Evolutionary conservation across 306 rosid genomes (phyloP).

Genomic region (Corylus americana): DNA sequence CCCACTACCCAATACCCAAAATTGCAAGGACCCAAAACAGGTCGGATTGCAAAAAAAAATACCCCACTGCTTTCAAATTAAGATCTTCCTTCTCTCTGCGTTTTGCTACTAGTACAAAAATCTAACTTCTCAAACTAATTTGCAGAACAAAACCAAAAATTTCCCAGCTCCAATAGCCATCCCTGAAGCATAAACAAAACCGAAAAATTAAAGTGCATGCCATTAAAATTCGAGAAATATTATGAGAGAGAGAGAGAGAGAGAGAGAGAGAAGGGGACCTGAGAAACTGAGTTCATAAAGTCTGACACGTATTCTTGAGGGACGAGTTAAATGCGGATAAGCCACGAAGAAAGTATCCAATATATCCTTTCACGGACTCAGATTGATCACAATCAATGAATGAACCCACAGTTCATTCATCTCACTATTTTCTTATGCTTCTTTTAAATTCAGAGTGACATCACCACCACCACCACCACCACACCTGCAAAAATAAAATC

Average conservation of each 20-base stretch:
- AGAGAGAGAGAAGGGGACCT: slow-evolving; percentile 18
- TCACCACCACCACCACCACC: slow-evolving; percentile 7
- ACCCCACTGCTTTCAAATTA: slow-evolving; percentile 14
- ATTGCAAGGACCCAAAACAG: not conserved
- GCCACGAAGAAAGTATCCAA: slow-evolving; percentile 29
- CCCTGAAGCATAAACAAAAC: slow-evolving; percentile 15
- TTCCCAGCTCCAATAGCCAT: slow-evolving; percentile 14
- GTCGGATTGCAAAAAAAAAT: not conserved
- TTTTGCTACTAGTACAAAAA: not conserved
- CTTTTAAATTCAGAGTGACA: not conserved
- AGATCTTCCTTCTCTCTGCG: not conserved
- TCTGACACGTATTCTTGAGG: slow-evolving; percentile 33
- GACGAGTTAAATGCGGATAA: slow-evolving; percentile 28
- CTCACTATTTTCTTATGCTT: not conserved
- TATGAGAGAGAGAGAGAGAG: not conserved
- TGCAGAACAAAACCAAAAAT: not conserved
- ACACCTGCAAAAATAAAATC: slow-evolving; percentile 8
- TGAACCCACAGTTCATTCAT: slow-evolving; percentile 40
- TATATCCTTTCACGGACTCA: slow-evolving; percentile 41
- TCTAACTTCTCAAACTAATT: not conserved
- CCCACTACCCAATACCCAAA: slow-evolving; percentile 9
- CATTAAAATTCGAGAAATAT: slow-evolving; percentile 12
- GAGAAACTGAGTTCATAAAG: slow-evolving; percentile 2
- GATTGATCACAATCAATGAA: slow-evolving; percentile 42
- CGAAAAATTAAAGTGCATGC: not conserved